These are phyloP conservation scores for Dictyostelium brefeldianum DNA, from an alignment of 78 protist species.

Conservation along the genomic window DNA sequence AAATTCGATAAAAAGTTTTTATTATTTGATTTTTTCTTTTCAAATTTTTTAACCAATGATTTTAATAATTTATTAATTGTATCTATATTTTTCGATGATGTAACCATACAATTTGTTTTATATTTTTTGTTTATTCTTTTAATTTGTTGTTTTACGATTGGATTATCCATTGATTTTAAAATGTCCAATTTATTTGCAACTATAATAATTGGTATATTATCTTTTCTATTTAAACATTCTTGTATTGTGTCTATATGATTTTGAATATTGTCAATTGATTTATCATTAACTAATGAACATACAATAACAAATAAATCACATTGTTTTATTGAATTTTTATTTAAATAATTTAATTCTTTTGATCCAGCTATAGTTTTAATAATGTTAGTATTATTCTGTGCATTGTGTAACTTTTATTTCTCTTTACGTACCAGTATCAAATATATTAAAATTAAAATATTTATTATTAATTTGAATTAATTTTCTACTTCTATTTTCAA, in stretches of 20 bases:
- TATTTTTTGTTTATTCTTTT: not conserved
- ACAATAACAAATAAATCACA: not conserved
- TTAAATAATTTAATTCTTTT: not conserved
- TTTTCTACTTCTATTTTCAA: slow-evolving; percentile 2
- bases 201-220: not conserved
- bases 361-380: not conserved
- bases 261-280: slow-evolving; percentile 3
- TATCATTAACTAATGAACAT: not conserved
- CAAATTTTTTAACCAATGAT: not conserved
- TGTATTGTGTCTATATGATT: not conserved
- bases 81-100: not conserved
- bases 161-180: not conserved
- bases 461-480: not conserved
- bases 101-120: not conserved
- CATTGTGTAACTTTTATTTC: not conserved
- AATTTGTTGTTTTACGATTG: not conserved
- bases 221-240: not conserved
- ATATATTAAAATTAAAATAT: not conserved
- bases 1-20: too few relatives aligned
- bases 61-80: not conserved
- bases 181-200: not conserved
- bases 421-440: not conserved
- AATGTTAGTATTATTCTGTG: not conserved
- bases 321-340: not conserved
- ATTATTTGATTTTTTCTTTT: not conserved